Conservation (phyloP, 139 green algal genomes). For the Chlorella sp. region DNA sequence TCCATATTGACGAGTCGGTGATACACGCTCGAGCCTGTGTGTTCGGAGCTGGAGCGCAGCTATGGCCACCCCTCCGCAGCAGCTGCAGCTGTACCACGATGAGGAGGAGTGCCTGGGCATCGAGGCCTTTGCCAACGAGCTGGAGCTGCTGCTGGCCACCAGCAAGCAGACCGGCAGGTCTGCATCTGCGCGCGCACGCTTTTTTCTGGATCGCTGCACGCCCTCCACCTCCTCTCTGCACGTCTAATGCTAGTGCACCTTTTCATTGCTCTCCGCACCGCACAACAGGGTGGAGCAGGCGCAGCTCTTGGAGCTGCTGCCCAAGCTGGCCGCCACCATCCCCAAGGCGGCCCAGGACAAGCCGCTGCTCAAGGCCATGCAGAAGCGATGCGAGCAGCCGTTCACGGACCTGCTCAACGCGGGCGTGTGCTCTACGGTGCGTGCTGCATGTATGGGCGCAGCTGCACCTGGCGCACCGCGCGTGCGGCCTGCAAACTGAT, state of each 20-base stretch:
- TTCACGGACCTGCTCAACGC: constrained; percentile 46
- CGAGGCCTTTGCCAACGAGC: constrained; percentile 69
- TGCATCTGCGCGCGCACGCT: too few species aligned
- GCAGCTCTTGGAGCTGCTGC: constrained; percentile 63
- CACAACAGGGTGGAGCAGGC: constrained; percentile 23
- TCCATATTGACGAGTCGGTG: too few species aligned
- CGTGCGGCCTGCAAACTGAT: too few species aligned
- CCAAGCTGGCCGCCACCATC: constrained; percentile 66
- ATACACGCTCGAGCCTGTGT: too few species aligned
- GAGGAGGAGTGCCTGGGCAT: constrained; percentile 74
- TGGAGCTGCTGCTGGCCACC: constrained; percentile 71
- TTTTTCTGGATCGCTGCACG: too few species aligned
- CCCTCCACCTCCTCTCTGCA: too few species aligned
- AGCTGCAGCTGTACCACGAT: constrained; percentile 50
- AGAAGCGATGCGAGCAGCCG: constrained; percentile 65
- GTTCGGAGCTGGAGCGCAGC: too few species aligned
- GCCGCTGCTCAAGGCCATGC: constrained; percentile 48
- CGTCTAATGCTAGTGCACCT: neutral
- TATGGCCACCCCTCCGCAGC: too few species aligned
- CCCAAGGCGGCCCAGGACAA: constrained; percentile 29
- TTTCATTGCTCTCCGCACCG: neutral
- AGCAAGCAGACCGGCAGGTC: constrained; percentile 17
- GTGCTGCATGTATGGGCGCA: too few species aligned
- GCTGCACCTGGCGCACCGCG: too few species aligned
- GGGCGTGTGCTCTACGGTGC: constrained; percentile 35